Conservation (phyloP, 306 rosid species). For the Dalbergia cultrata region DNA sequence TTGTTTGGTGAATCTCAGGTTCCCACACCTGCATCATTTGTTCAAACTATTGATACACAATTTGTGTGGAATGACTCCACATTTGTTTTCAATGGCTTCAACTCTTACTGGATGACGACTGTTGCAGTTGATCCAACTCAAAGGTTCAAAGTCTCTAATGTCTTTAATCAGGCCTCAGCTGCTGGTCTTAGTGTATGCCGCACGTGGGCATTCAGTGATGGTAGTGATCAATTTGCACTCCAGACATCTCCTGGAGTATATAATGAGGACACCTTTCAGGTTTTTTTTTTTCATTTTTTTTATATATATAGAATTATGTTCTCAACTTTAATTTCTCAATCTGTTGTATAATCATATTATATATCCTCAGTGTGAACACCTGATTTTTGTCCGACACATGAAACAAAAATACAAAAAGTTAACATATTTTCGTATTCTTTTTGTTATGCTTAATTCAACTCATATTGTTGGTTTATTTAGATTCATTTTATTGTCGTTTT, state of each 20-base stretch:
- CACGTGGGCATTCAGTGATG: conserved; percentile 61
- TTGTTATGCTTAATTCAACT: too few relatives aligned
- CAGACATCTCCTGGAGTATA: conserved; percentile 56
- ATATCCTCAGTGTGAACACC: too few relatives aligned
- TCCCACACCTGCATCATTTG: conserved; percentile 32
- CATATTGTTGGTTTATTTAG: too few relatives aligned
- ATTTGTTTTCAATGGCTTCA: conserved; percentile 60
- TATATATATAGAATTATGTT: not conserved
- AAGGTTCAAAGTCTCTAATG: conserved; percentile 43
- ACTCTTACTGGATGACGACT: conserved; percentile 62
- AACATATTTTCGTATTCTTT: too few relatives aligned
- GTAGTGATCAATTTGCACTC: conserved; percentile 45
- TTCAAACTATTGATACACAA: conserved; percentile 29
- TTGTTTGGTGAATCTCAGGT: not conserved
- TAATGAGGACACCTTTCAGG: conserved; percentile 54
- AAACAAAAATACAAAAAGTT: too few relatives aligned
- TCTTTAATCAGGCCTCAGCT: conserved; percentile 45
- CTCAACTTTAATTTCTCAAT: not conserved
- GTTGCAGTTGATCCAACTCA: conserved; percentile 47
- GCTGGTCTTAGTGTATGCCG: conserved; percentile 53
- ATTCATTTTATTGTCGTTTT: too few relatives aligned
- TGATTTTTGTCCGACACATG: too few relatives aligned
- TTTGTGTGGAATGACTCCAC: conserved; percentile 45
- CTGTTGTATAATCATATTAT: too few relatives aligned
- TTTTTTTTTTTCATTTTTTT: not conserved